A percentile compares a stretch with the other conserved stretches of the same genome.
Conservation (phyloP, 1,284 basidiomycete genomes). For the Ustilago loliicola region DNA sequence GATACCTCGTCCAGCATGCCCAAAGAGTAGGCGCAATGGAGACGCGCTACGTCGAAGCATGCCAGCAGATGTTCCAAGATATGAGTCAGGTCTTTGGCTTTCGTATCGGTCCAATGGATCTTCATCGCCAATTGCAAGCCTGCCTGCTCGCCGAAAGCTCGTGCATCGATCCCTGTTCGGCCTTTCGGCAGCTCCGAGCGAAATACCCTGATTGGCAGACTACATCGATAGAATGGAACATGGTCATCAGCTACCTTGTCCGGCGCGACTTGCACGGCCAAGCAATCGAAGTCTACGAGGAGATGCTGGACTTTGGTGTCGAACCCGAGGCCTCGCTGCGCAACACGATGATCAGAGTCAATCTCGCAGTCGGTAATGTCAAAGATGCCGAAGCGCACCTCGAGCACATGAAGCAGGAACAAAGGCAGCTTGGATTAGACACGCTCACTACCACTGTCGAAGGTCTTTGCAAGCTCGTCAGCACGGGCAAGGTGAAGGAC, state of each 20-base stretch:
- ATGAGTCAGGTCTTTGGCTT: constrained; percentile 36
- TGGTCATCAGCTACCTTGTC: constrained; percentile 36
- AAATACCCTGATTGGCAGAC: constrained; percentile 39
- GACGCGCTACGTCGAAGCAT: constrained; percentile 4
- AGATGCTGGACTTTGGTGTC: constrained; percentile 18
- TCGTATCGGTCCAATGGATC: constrained; percentile 26
- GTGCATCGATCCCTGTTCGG: constrained; percentile 15
- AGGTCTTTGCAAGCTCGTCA: constrained; percentile 15
- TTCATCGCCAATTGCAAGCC: constrained; percentile 36
- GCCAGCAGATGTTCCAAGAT: constrained; percentile 41
- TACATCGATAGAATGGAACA: constrained; percentile 41
- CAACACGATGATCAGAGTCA: constrained; percentile 27
- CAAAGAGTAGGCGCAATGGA: constrained; percentile 14
- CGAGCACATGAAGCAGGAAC: constrained; percentile 5
- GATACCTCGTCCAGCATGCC: constrained; percentile 16
- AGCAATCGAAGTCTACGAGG: constrained; percentile 26
- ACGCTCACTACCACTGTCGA: constrained; percentile 28
- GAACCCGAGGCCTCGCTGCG: constrained; percentile 8
- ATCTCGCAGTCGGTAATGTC: constrained; percentile 8
- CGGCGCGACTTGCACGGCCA: constrained; percentile 7
- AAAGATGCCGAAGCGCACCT: constrained; percentile 16
- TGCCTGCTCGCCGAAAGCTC: constrained; percentile 9
- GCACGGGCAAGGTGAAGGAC: neutral
- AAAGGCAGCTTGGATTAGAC: constrained; percentile 8
- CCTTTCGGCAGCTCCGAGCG: constrained; percentile 25